Base-by-base conservation (phyloP, 192 early-diverging fungal species). In the Podila horticola region DNA sequence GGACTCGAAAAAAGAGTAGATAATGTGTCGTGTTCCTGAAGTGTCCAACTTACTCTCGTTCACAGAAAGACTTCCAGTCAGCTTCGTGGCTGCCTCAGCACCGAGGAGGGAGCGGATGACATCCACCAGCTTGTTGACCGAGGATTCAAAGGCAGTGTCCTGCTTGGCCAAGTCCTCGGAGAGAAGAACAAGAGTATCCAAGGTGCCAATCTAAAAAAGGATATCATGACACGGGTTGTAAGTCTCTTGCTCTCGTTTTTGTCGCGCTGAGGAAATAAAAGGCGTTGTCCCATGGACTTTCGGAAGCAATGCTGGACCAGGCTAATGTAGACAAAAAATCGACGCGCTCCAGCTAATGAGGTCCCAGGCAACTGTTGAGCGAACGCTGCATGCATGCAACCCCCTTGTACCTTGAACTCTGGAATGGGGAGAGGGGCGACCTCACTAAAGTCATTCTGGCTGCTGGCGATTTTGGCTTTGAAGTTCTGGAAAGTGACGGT, bases 101-200 rank as follows among this genome's bases (percentile, higher is more conserved):
- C 90, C 87, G 22, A 94, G 76, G 33, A 99, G 87, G n/a, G 66
- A 87, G 13, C 91, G 88, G 64, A 99, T 87, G 31, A 92, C 92
- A 65, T 99, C 98, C 9, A 93, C 87, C 58, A 97, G 86, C 84
- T 98, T 99, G 60, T 86, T 87, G 29, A 85, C 84, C 7, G 94
- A 87, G 28, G 77, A 82, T 74, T 99, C 97, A 65, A 93, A 92
- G 0, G 86, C 84, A 9, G 88, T 67, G 82, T 99, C 98, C 59
- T 87, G 87, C 73, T 98, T 99, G 29, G 85, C 85, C 45, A 99
- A 87, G 74, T 99, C 97, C 82, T 99, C 98, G 15, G 97, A 98
- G 29, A 99, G 88, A 26, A 96, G 74, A 22, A 99, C 95, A 19
- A 99, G 90, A 1, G 91, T 89, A 83, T 99, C 97, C 51, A 99